phyloP scores from a whole-genome alignment of 768 basidiomycete genomes.

The Tulasnella sp. region DNA sequence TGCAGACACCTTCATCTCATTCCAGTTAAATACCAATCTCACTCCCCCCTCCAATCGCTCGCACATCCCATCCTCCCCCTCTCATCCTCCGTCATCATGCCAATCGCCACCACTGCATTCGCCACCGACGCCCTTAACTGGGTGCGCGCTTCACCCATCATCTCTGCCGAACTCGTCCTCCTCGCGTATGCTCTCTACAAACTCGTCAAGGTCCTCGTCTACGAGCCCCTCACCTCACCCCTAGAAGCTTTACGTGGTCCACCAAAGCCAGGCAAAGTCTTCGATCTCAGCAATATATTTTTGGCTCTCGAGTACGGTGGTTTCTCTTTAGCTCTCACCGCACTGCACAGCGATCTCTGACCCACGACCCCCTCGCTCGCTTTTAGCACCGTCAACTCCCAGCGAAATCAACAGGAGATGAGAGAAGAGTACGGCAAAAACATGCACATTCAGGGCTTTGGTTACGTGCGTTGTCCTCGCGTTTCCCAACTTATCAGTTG shows the following conservation, averaged over 20 bases:
- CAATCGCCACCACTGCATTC: neutral
- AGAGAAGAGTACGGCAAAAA: slow-evolving; percentile 56
- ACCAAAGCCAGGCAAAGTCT: slow-evolving; percentile 37
- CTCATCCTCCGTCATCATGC: neutral
- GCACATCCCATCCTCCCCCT: neutral
- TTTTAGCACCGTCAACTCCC: slow-evolving; percentile 6
- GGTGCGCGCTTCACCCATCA: neutral
- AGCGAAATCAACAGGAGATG: slow-evolving; percentile 28
- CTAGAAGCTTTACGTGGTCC: slow-evolving; percentile 56
- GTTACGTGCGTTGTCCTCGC: slow-evolving; percentile 40
- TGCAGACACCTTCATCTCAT: neutral
- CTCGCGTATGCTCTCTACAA: slow-evolving; percentile 6
- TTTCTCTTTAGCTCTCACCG: slow-evolving; percentile 37
- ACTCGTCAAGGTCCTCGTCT: slow-evolving; percentile 25
- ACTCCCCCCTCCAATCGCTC: neutral
- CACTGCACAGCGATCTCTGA: neutral
- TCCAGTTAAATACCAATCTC: neutral
- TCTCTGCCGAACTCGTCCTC: neutral
- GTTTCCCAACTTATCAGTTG: neutral
- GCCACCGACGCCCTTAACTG: neutral
- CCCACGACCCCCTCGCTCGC: neutral
- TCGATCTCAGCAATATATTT: slow-evolving; percentile 49
- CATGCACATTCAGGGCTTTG: slow-evolving; percentile 20
- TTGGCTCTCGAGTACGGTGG: slow-evolving; percentile 47
- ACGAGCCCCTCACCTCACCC: slow-evolving; percentile 43